Evolutionary conservation across 2,329 filamentous ascomycete genomes (phyloP).

Genomic region (Pseudohalonectria lignicola): DNA sequence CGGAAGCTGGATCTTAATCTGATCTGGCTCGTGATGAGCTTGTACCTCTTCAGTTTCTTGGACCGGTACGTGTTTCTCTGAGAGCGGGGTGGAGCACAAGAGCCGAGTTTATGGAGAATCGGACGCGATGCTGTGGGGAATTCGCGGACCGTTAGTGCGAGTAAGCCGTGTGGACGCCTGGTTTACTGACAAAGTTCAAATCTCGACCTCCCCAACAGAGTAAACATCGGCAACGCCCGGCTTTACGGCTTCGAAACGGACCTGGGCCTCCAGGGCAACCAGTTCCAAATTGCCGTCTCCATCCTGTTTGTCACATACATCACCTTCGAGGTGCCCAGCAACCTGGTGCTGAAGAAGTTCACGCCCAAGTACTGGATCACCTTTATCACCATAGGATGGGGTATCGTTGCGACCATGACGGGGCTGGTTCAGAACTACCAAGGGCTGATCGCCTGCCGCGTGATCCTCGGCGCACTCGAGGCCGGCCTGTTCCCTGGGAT

Average conservation of each 20-base stretch:
- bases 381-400: constrained; percentile 55
- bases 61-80: constrained; percentile 42
- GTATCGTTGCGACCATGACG: constrained; percentile 56
- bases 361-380: constrained; percentile 53
- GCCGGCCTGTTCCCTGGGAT: constrained; percentile 61
- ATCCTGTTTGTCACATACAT: constrained; percentile 58
- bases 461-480: constrained; percentile 59
- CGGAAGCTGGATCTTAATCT: constrained; percentile 54
- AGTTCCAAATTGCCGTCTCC: constrained; percentile 60
- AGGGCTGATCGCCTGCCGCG: constrained; percentile 54
- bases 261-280: constrained; percentile 45
- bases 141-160: no score
- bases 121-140: no score
- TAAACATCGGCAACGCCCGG: constrained; percentile 64
- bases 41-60: constrained; percentile 68
- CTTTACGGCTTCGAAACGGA: constrained; percentile 55
- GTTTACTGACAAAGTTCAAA: background rate
- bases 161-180: no score
- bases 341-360: constrained; percentile 52
- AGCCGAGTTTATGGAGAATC: no score
- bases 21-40: constrained; percentile 54
- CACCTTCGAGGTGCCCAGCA: constrained; percentile 52
- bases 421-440: constrained; percentile 57
- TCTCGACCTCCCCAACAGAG: constrained; percentile 23
- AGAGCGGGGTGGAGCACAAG: no score